Conservation (phyloP, 2,329 filamentous ascomycete species). For the Fusarium scirpi region DNA sequence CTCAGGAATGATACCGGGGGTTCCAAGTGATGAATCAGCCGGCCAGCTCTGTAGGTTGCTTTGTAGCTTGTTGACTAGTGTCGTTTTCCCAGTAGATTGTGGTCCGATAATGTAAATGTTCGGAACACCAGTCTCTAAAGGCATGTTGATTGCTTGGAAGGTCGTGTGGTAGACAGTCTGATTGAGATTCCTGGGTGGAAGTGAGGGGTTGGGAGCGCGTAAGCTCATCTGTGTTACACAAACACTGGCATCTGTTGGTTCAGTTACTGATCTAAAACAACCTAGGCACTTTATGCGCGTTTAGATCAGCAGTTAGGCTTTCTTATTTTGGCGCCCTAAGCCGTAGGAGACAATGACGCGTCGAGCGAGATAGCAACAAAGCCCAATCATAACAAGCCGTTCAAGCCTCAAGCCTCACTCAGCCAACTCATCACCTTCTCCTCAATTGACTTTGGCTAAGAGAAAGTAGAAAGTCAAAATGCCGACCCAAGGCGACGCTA, state of each 20-base stretch:
- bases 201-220: neutral
- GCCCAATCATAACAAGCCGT: neutral
- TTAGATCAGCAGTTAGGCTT: neutral
- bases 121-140: fast-evolving
- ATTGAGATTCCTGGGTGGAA: neutral
- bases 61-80: slow-evolving; percentile 53
- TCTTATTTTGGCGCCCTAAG: neutral
- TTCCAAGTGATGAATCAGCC: slow-evolving; percentile 2
- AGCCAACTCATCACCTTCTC: neutral
- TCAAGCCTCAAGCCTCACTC: neutral
- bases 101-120: slow-evolving; percentile 59
- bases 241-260: neutral
- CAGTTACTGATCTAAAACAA: neutral
- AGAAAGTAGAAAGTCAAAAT: neutral
- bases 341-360: neutral
- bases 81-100: slow-evolving; percentile 61
- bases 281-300: neutral
- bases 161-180: fast-evolving
- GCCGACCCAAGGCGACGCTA: neutral
- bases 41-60: slow-evolving; percentile 35
- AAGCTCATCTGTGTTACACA: neutral
- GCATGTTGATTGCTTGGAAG: neutral
- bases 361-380: neutral
- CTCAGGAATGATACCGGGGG: slow-evolving; percentile 6
- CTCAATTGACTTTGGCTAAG: neutral